phyloP scores from a whole-genome alignment of 495 filamentous ascomycete genomes.

The Xylaria grammica region DNA sequence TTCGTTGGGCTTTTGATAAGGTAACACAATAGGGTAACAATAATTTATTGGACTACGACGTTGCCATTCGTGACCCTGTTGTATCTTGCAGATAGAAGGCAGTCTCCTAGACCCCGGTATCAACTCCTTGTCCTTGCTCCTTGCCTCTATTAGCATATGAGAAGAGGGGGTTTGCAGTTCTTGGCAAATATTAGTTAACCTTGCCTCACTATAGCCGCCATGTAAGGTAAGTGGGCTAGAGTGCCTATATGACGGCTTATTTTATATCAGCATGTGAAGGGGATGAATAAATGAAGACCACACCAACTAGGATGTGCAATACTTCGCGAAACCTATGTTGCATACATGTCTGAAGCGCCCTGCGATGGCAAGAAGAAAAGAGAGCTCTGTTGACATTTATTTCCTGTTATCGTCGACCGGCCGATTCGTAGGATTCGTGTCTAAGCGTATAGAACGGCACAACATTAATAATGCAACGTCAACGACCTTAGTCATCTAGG shows the following conservation, averaged over 20 bases:
- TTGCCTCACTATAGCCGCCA: not conserved
- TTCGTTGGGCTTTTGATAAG: not conserved
- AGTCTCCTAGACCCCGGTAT: conserved; percentile 1
- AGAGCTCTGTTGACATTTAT: not conserved
- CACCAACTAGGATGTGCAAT: not conserved
- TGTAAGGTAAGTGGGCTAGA: not conserved
- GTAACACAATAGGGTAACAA: not conserved
- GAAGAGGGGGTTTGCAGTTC: not conserved
- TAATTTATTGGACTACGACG: not conserved
- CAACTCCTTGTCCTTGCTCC: not conserved
- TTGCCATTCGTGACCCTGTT: not conserved
- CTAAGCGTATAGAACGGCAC: not conserved
- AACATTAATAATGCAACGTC: not conserved
- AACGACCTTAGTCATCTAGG: conserved; percentile 2
- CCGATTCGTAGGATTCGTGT: not conserved
- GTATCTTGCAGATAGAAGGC: not conserved
- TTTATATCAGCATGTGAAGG: conserved; percentile 14
- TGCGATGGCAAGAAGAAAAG: not conserved
- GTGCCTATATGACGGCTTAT: not conserved
- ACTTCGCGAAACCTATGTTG: not conserved
- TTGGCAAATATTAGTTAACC: conserved; percentile 9
- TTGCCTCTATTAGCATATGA: not conserved
- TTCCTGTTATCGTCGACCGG: not conserved
- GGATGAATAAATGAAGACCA: conserved; percentile 7
- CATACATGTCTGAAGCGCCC: too few relatives aligned